phyloP scores from a whole-genome alignment of 2,329 filamentous ascomycete species.

The Talaromyces funiculosus region DNA sequence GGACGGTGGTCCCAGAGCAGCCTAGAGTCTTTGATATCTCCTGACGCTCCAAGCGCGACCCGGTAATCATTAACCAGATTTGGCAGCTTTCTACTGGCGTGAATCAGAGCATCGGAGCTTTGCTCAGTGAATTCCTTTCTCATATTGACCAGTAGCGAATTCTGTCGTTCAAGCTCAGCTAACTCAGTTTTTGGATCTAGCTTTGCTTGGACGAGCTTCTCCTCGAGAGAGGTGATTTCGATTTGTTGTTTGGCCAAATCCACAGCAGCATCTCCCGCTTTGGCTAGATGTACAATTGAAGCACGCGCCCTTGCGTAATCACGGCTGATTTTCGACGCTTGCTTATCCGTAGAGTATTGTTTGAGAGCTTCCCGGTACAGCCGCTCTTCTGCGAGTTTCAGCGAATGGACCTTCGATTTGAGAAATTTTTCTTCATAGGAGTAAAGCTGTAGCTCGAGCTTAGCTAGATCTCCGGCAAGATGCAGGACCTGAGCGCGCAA shows the following conservation, averaged over 20 bases:
- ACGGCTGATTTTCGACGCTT: not conserved
- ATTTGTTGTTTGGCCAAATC: slow-evolving; percentile 12
- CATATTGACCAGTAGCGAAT: slow-evolving; percentile 18
- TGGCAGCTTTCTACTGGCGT: slow-evolving; percentile 31
- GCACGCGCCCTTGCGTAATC: not conserved
- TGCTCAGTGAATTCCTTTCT: slow-evolving; percentile 11
- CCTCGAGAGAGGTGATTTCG: slow-evolving; percentile 26
- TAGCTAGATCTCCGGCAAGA: slow-evolving; percentile 15
- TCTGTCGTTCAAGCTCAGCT: slow-evolving; percentile 19
- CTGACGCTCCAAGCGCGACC: slow-evolving; percentile 21
- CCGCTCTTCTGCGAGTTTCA: not conserved
- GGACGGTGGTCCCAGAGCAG: slow-evolving; percentile 65
- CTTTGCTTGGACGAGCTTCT: slow-evolving; percentile 21
- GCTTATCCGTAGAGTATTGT: not conserved
- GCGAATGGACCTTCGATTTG: not conserved
- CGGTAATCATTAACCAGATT: slow-evolving; percentile 48
- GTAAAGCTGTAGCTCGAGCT: not conserved
- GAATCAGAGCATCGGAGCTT: slow-evolving; percentile 3
- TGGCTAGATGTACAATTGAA: slow-evolving; percentile 15
- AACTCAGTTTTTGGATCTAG: slow-evolving; percentile 20
- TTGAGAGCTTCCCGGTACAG: slow-evolving; percentile 21
- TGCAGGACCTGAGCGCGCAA: slow-evolving; percentile 22
- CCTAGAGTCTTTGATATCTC: slow-evolving; percentile 44
- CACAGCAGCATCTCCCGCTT: not conserved
- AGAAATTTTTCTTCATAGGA: not conserved